Evolutionary conservation across 2,329 filamentous ascomycete species (phyloP).

Genomic region (Aspergillaceae sp.): DNA sequence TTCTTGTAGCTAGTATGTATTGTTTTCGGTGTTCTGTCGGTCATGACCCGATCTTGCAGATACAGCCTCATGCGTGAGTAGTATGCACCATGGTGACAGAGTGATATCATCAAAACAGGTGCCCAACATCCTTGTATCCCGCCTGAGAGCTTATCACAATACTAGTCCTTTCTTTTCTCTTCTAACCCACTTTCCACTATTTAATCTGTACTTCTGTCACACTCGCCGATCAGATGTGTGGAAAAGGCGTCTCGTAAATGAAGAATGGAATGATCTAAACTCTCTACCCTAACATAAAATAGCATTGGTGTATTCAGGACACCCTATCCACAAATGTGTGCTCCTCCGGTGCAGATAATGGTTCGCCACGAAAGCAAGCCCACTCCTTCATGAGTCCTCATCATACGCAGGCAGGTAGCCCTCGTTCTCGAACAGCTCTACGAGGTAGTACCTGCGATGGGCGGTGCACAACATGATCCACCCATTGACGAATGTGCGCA

Average conservation of each 20-base stretch:
- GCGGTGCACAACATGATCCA: slow-evolving; percentile 7
- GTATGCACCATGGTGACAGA: not conserved
- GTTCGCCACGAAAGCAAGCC: not conserved
- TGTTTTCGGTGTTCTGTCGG: no score
- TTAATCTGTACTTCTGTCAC: not conserved
- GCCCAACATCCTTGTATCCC: not conserved
- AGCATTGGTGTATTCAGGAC: not conserved
- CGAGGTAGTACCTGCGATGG: slow-evolving; percentile 7
- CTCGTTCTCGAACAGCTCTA: slow-evolving; percentile 9
- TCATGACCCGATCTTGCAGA: no score
- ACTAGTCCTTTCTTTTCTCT: not conserved
- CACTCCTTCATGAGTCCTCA: slow-evolving; percentile 2
- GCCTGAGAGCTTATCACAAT: not conserved
- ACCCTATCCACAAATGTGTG: not conserved
- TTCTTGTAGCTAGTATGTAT: no score
- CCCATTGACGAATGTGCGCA: slow-evolving; percentile 4
- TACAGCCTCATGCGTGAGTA: no score
- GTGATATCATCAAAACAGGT: not conserved
- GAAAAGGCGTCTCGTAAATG: not conserved
- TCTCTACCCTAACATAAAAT: not conserved
- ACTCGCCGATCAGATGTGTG: not conserved
- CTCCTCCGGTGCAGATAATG: not conserved
- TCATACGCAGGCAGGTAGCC: slow-evolving; percentile 7
- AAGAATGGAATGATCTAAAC: not conserved
- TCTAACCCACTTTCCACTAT: not conserved